A percentile compares a stretch with the other conserved stretches of the same genome.
Conservation (phyloP, 768 basidiomycete species). For the Candolleomyces eurysporus region DNA sequence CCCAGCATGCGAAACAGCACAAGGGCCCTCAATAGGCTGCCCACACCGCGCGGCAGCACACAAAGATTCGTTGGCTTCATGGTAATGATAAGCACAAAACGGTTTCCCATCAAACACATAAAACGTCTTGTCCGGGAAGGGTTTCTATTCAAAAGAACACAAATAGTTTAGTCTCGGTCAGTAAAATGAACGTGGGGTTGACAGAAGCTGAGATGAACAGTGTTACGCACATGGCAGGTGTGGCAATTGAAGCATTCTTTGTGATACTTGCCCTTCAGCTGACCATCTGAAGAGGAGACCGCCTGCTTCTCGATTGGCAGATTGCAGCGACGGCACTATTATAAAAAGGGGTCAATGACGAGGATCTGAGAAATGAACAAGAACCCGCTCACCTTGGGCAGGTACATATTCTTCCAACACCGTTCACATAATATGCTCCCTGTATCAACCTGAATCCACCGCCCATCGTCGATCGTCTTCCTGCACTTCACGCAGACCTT, state of each 20-base stretch:
- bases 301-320: conserved; percentile 88
- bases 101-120: conserved; percentile 92
- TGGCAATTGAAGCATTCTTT: conserved; percentile 88
- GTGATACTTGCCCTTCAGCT: conserved; percentile 95
- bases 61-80: conserved; percentile 86
- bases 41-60: conserved; percentile 79
- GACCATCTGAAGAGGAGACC: conserved; percentile 88
- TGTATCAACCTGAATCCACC: conserved; percentile 80
- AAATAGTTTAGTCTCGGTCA: conserved; percentile 3
- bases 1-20: conserved; percentile 81
- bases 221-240: conserved; percentile 66
- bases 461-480: conserved; percentile 69
- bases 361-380: not conserved
- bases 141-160: conserved; percentile 20
- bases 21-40: conserved; percentile 90
- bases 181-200: conserved; percentile 6
- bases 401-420: conserved; percentile 96
- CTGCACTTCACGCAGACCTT: conserved; percentile 68
- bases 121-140: conserved; percentile 89
- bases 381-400: conserved; percentile 69
- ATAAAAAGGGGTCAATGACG: not conserved
- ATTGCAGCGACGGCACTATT: conserved; percentile 83
- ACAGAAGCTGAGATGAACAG: not conserved
- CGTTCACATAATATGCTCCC: conserved; percentile 78
- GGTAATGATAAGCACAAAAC: conserved; percentile 89